A percentile compares a stretch with the other conserved stretches of the same genome.
phyloP scores from a whole-genome alignment of 2,329 filamentous ascomycete species.

The Eurotiales sp. region DNA sequence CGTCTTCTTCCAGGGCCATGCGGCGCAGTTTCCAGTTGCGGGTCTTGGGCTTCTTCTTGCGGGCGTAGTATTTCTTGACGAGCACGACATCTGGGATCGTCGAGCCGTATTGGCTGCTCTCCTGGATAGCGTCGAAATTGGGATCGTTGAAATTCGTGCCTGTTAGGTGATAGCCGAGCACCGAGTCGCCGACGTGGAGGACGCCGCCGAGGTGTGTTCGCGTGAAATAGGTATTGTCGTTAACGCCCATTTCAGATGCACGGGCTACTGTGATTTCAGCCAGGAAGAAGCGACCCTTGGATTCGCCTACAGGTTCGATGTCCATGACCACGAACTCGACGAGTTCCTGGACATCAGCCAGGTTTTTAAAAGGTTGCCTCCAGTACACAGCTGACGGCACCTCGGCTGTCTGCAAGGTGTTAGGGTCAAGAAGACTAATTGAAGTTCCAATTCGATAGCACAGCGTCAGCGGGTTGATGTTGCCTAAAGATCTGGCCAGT shows the following conservation, averaged over 20 bases:
- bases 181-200: conserved; percentile 84
- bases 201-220: conserved; percentile 85
- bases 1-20: conserved; percentile 81
- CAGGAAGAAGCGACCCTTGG: conserved; percentile 76
- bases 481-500: conserved; percentile 79
- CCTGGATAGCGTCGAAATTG: conserved; percentile 78
- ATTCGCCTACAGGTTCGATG: conserved; percentile 72
- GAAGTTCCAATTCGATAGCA: conserved; percentile 87
- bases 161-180: conserved; percentile 86
- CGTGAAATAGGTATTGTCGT: conserved; percentile 84
- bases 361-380: conserved; percentile 77
- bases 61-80: conserved; percentile 94
- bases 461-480: conserved; percentile 80
- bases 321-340: conserved; percentile 94
- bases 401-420: conserved; percentile 86
- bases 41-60: conserved; percentile 75
- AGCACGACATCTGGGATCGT: conserved; percentile 87
- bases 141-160: conserved; percentile 91
- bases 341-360: conserved; percentile 80
- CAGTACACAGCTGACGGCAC: conserved; percentile 81
- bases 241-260: conserved; percentile 78
- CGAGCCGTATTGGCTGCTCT: conserved; percentile 69
- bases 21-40: conserved; percentile 94
- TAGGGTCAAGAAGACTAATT: conserved; percentile 83
- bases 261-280: conserved; percentile 86